Base-by-base conservation (phyloP, 768 basidiomycete species). In the Lentinula sp. region DNA sequence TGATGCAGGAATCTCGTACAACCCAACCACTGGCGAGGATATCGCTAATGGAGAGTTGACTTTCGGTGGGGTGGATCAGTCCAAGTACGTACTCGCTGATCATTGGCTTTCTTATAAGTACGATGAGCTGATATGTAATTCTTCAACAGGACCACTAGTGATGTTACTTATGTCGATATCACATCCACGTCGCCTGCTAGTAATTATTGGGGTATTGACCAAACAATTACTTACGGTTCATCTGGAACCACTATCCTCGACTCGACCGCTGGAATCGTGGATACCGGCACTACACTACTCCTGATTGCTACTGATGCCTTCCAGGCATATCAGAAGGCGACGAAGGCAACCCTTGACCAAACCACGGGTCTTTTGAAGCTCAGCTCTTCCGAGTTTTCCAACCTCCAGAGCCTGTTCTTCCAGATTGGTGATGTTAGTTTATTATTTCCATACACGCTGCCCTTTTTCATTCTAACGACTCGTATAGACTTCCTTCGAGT, bases 241-340 rank as follows among this genome's bases (percentile, higher is more conserved):
- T 57, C 57, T 43, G 52, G 63, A 15, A 52, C 48, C 6, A 72
- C 72, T 3, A 67, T 69, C 28, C 70, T 83, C 35, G 65, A 78
- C 28, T 61, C 66, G 20, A 74, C 76, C 46, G 67, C 80, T 2
- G 82, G 82, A 13, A 81, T 83, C 62, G 78, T 83, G 42, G 82
- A 83, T 66, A 80, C 79, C 35, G 79, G 81, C 49, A 82, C 84
- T 36, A 83, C 85, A 16, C 72, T 85, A 41, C 66, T 85, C 4
- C 73, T 85, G 55, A 68, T 86, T 59, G 83, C 85, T 10, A 81
- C 82, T 1, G 83, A 85, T 61, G 82, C 83, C 4, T 87, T 85
- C 76, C 68, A 80, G 53, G 72, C 71, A 10, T 88, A 87, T 67
- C 76, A 82, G 69, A 16, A 73, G 18, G 81, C 80, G 15, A 85